Evolutionary conservation across 1,284 basidiomycete genomes (phyloP), one percentile per base, ranked within the genome.

Genomic region (Cryptococcus sp.): DNA sequence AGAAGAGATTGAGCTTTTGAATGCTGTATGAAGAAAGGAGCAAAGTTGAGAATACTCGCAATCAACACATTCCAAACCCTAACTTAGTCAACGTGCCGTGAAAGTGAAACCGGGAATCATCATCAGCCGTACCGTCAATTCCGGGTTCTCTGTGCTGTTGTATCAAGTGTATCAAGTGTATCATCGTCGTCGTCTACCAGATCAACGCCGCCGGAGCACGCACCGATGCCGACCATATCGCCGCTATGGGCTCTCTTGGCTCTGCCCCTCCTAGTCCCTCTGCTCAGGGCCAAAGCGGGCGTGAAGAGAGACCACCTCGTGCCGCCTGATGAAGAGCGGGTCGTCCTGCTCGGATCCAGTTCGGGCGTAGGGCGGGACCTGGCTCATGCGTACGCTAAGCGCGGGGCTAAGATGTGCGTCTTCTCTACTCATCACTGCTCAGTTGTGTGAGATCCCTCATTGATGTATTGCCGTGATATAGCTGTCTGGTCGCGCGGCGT

Each of bases 311-410:
- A 73, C 42, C 64, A 61, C 31, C 52, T 74, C 53, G 66, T 84
- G 54, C 67, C 72, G 13, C 78, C 77, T 4, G 55, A 54, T 7
- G 60, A 81, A 8, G 91, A 93, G 71, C 85, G 89, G 1, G 88
- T 93, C 6, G 75, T 93, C 13, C 82, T 94, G 57, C 79, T 94
- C 27, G 91, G 92, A 17, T 90, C 88, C 1, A 88, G 88, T 7
- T 87, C 86, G 46, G 91, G 93, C 0, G 86, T 94, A n/a, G 93
- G 93, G 2, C 83, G 84, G 53, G 82, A 83, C 3, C 81, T 93
- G 20, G 90, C 91, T 1, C 79, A 83, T 16, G 81, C 84, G 59
- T 95, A 95, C 69, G 87, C 89, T 3, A 74, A 80, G 52, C 81
- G 89, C 20, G 91, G 91, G 10, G 90, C 90, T 5, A 81, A 80